These are phyloP conservation scores for Striga asiatica DNA, from an alignment of 257 asterid genomes.

Conservation along the genomic window DNA sequence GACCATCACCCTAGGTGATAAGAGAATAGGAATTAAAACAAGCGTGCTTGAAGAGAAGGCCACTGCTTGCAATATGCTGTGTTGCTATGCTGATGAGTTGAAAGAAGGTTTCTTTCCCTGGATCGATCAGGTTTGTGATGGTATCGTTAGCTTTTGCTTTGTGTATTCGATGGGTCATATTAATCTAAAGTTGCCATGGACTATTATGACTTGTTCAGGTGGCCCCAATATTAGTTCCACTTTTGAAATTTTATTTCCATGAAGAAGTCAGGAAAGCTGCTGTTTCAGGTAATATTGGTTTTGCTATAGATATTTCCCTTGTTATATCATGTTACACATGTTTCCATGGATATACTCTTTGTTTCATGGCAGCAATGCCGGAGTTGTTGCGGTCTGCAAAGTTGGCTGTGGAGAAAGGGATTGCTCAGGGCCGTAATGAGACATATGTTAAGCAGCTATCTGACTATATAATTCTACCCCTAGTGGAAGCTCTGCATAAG, in stretches of 20 bases:
- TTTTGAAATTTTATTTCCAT: constrained; percentile 86
- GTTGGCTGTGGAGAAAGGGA: constrained; percentile 87
- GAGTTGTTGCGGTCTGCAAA: constrained; percentile 88
- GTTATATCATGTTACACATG: not conserved
- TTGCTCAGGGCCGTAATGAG: constrained; percentile 83
- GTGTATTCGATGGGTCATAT: constrained; percentile 6
- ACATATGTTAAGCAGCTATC: constrained; percentile 66
- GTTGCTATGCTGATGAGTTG: constrained; percentile 97
- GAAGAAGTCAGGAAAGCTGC: constrained; percentile 99
- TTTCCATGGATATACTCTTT: constrained; percentile 10
- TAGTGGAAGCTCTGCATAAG: constrained; percentile 87
- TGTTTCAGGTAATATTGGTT: constrained; percentile 65
- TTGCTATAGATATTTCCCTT: not conserved
- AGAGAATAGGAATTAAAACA: constrained; percentile 92
- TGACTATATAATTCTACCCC: constrained; percentile 64
- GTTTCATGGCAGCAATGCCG: constrained; percentile 71
- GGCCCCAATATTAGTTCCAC: constrained; percentile 87
- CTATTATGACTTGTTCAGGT: constrained; percentile 41
- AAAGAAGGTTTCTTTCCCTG: constrained; percentile 98
- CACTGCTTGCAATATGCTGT: constrained; percentile 96
- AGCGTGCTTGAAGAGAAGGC: constrained; percentile 97
- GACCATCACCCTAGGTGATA: constrained; percentile 91
- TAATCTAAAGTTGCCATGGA: constrained; percentile 14
- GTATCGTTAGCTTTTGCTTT: constrained; percentile 15
- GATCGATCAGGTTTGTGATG: constrained; percentile 85